Evolutionary conservation across 257 asterid species (phyloP).

Genomic region (Rhazya stricta): DNA sequence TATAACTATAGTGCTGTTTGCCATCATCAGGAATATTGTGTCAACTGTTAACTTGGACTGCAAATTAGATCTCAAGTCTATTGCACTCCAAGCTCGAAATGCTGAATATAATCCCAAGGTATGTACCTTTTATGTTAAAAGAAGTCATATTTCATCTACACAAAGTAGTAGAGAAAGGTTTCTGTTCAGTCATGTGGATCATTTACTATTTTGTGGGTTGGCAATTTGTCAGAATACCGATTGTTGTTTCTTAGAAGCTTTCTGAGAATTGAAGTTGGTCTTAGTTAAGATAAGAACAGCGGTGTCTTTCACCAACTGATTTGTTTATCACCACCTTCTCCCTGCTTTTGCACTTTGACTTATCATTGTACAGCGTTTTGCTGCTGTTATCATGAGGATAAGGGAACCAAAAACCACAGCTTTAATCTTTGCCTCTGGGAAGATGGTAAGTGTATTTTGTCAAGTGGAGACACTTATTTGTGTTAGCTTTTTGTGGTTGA

Average conservation of each 20-base stretch:
- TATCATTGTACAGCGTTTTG: slow-evolving; percentile 32
- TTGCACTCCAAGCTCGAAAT: slow-evolving; percentile 88
- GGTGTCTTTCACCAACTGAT: not conserved
- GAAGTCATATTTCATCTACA: not conserved
- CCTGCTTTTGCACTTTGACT: not conserved
- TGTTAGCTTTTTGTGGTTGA: not conserved
- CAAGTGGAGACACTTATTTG: not conserved
- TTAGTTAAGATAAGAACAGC: not conserved
- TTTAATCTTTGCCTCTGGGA: slow-evolving; percentile 41
- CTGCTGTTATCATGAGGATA: slow-evolving; percentile 47
- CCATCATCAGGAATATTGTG: slow-evolving; percentile 64
- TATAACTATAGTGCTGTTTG: not conserved
- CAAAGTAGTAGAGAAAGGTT: not conserved
- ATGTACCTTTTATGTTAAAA: not conserved
- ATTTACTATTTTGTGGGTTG: not conserved
- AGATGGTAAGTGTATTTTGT: slow-evolving; percentile 30
- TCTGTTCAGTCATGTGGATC: not conserved
- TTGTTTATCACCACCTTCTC: not conserved
- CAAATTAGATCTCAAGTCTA: slow-evolving; percentile 85
- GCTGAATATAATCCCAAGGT: slow-evolving; percentile 96
- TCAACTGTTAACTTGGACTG: slow-evolving; percentile 88
- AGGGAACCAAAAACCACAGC: slow-evolving; percentile 48
- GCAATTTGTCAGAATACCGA: not conserved
- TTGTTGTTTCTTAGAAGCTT: not conserved
- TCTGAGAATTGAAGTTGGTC: not conserved